phyloP scores from a whole-genome alignment of 2,329 filamentous ascomycete genomes.

The Colletotrichum sp. region DNA sequence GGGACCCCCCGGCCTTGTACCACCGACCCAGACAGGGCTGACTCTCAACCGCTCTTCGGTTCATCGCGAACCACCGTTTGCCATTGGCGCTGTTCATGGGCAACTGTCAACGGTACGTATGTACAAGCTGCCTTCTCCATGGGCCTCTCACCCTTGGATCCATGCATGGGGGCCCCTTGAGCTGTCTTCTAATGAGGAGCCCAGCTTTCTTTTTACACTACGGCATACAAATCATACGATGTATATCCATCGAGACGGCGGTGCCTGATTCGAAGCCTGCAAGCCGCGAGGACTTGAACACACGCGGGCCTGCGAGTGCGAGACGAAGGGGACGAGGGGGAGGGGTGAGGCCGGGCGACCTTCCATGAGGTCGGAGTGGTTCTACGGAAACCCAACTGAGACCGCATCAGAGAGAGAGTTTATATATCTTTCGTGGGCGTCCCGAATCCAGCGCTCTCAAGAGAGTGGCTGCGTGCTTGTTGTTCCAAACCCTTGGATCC shows the following conservation, averaged over 20 bases:
- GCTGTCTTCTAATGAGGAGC: conserved; percentile 1
- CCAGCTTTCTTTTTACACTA: conserved; percentile 13
- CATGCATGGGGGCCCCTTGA: conserved; percentile 2
- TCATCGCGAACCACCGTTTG: not conserved
- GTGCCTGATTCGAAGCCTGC: not conserved
- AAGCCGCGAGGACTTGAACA: not conserved
- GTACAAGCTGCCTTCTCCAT: not conserved
- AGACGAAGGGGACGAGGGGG: not conserved
- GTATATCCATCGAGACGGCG: conserved; percentile 6
- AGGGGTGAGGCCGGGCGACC: not conserved
- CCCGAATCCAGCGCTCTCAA: not conserved
- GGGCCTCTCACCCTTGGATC: not conserved
- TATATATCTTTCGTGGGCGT: conserved; percentile 13
- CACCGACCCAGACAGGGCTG: conserved; percentile 4
- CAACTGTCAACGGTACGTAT: not conserved
- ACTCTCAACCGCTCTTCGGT: not conserved
- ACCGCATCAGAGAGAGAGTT: not conserved
- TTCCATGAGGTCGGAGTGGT: not conserved
- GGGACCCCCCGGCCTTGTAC: not conserved
- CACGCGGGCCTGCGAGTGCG: not conserved
- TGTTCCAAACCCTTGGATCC: not conserved
- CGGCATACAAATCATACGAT: conserved; percentile 18
- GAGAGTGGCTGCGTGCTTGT: not conserved
- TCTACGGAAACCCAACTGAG: not conserved
- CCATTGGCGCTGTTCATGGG: not conserved